phyloP scores from a whole-genome alignment of 345 rosid genomes.

The Melaleuca alternifolia region DNA sequence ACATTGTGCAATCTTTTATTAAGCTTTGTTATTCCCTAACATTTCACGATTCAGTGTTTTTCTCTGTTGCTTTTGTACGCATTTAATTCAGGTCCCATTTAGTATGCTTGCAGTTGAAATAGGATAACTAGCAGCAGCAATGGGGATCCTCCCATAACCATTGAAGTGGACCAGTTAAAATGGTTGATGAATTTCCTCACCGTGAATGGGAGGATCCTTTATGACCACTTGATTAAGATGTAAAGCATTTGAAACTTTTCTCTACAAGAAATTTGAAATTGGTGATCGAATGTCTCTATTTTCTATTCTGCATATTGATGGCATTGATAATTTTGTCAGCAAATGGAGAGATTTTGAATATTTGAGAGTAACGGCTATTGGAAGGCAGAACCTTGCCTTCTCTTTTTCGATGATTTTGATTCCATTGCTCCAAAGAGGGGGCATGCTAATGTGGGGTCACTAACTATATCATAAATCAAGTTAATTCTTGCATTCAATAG shows the following conservation, averaged over 20 bases:
- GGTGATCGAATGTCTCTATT: neutral
- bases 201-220: neutral
- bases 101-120: neutral
- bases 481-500: conserved; percentile 11
- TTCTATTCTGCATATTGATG: neutral
- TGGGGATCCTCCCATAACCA: neutral
- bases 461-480: conserved; percentile 86
- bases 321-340: neutral
- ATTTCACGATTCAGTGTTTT: neutral
- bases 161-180: too few species aligned
- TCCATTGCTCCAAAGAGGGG: conserved; percentile 91
- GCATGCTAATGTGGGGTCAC: conserved; percentile 85
- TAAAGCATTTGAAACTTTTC: too few species aligned
- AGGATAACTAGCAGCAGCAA: neutral
- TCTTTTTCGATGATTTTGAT: conserved; percentile 88
- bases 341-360: neutral
- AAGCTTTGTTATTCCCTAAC: neutral
- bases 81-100: too few species aligned
- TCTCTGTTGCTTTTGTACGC: too few species aligned
- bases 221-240: neutral
- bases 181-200: too few species aligned
- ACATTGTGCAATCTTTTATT: neutral
- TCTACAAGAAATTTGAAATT: neutral
- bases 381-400: conserved; percentile 67
- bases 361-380: neutral